phyloP scores from a whole-genome alignment of 495 filamentous ascomycete genomes.

The Lepraria neglecta region DNA sequence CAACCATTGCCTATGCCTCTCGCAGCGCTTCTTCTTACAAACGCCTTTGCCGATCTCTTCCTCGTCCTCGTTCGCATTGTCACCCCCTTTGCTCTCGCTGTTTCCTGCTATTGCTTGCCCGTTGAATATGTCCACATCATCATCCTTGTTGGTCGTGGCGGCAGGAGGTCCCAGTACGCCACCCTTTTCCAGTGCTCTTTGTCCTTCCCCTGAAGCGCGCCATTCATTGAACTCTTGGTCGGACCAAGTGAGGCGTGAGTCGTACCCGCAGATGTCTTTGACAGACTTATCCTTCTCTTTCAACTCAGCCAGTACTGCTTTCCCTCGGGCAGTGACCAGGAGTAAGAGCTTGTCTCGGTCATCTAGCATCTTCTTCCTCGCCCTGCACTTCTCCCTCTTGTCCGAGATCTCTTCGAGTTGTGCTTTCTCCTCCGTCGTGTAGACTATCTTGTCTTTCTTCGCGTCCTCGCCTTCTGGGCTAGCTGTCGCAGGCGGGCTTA shows the following conservation, averaged over 20 bases:
- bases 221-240: constrained; percentile 57
- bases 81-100: background rate
- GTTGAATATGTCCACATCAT: constrained; percentile 17
- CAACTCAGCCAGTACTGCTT: constrained; percentile 40
- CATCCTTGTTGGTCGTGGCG: background rate
- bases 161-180: constrained; percentile 32
- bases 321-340: constrained; percentile 42
- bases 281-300: constrained; percentile 40
- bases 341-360: constrained; percentile 41
- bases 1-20: constrained; percentile 47
- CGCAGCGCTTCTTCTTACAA: constrained; percentile 49
- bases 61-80: constrained; percentile 30
- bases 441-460: constrained; percentile 48
- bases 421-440: constrained; percentile 39
- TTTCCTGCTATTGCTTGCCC: background rate
- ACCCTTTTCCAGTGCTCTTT: constrained; percentile 39
- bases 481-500: constrained; percentile 35
- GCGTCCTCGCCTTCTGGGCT: constrained; percentile 20
- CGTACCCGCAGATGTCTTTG: constrained; percentile 63
- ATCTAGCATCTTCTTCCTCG: constrained; percentile 40
- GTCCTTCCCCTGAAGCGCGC: constrained; percentile 39
- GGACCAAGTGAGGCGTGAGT: constrained; percentile 53
- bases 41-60: constrained; percentile 39
- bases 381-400: constrained; percentile 35
- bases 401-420: constrained; percentile 41